Percentiles rank a stretch among this genome's conserved stretches.
These are phyloP conservation scores for Lentinula guzmanii DNA, from an alignment of 768 basidiomycete species.

Conservation along the genomic window DNA sequence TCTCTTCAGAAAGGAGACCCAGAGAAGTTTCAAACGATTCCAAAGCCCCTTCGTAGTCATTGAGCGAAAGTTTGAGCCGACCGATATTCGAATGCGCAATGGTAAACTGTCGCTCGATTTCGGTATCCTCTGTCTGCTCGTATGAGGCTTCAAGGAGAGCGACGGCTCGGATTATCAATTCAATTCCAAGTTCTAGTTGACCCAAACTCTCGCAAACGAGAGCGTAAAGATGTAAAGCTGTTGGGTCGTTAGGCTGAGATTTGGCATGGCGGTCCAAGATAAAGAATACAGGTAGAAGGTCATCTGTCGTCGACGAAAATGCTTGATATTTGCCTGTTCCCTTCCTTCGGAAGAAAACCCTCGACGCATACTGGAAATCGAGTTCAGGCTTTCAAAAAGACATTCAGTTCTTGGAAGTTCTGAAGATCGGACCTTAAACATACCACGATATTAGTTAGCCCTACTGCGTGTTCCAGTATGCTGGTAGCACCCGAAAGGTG, in stretches of 20 bases:
- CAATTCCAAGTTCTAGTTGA: constrained; percentile 54
- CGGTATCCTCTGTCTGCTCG: constrained; percentile 78
- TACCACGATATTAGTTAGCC: constrained; percentile 53
- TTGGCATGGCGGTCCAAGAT: constrained; percentile 72
- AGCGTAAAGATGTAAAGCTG: constrained; percentile 77
- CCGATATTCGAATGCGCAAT: constrained; percentile 81
- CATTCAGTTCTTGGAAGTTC: not conserved
- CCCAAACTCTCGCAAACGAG: constrained; percentile 83
- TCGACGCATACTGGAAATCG: constrained; percentile 69
- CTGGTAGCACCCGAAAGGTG: constrained; percentile 57
- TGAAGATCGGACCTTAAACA: not conserved
- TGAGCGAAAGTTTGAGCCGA: constrained; percentile 59
- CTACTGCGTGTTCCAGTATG: constrained; percentile 69
- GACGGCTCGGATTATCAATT: constrained; percentile 57
- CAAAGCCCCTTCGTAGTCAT: constrained; percentile 53
- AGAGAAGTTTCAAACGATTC: constrained; percentile 69
- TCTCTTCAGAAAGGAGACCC: constrained; percentile 57
- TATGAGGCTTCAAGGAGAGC: constrained; percentile 77
- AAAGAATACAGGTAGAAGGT: constrained; percentile 74
- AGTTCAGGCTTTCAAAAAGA: constrained; percentile 58
- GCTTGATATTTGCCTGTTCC: constrained; percentile 8
- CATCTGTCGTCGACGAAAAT: constrained; percentile 22
- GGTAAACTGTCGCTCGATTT: constrained; percentile 72
- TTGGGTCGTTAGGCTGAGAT: constrained; percentile 59
- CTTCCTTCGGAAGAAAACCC: constrained; percentile 42